Evolutionary conservation across 1,139 yeast species (phyloP).

Genomic region (Geotrichum restrictum): DNA sequence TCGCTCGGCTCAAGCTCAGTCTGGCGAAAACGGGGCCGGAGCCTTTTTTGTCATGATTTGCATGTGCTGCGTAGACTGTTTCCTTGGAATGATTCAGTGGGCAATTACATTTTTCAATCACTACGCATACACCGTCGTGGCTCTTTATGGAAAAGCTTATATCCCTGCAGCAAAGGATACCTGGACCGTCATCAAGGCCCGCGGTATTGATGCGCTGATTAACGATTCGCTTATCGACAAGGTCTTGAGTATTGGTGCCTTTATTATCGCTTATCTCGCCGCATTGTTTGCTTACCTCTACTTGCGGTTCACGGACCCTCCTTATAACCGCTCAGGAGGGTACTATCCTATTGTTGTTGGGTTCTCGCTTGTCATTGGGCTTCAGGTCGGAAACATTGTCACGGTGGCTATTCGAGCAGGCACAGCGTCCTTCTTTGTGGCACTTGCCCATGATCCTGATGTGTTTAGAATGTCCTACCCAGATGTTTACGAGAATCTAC

Average conservation of each 20-base stretch:
- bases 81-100: slow-evolving; percentile 70
- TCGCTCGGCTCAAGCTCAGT: slow-evolving; percentile 51
- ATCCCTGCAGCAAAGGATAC: slow-evolving; percentile 75
- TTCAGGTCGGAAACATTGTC: slow-evolving; percentile 72
- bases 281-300: slow-evolving; percentile 70
- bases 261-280: slow-evolving; percentile 64
- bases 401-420: slow-evolving; percentile 77
- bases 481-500: slow-evolving; percentile 65
- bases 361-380: slow-evolving; percentile 67
- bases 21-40: slow-evolving; percentile 42
- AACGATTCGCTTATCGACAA: slow-evolving; percentile 80
- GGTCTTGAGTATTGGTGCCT: slow-evolving; percentile 66
- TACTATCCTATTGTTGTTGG: slow-evolving; percentile 76
- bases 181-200: slow-evolving; percentile 68
- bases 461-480: slow-evolving; percentile 75
- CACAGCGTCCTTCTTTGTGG: slow-evolving; percentile 79
- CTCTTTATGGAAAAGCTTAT: slow-evolving; percentile 80
- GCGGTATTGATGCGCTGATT: slow-evolving; percentile 82
- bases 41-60: slow-evolving; percentile 54
- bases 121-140: slow-evolving; percentile 83
- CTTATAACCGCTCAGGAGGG: slow-evolving; percentile 60
- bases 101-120: slow-evolving; percentile 80
- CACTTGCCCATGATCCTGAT: slow-evolving; percentile 84
- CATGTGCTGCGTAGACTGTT: slow-evolving; percentile 51
- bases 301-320: slow-evolving; percentile 68